phyloP scores from a whole-genome alignment of 1,284 basidiomycete species.

The Athelia sp. region DNA sequence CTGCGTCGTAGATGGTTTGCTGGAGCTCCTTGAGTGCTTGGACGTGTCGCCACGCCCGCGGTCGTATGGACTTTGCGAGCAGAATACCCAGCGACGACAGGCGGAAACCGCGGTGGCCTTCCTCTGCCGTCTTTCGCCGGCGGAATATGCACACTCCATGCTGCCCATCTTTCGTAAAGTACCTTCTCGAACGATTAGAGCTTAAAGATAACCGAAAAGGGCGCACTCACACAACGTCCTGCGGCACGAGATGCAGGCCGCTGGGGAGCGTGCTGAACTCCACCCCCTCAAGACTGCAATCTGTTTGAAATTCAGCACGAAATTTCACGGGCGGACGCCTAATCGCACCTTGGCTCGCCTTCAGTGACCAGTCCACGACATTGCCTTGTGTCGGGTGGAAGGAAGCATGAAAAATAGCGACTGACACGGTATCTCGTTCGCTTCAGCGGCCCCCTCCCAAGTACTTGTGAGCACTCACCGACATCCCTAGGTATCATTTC shows the following conservation, averaged over 20 bases:
- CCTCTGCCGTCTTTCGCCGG: constrained; percentile 57
- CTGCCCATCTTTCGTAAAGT: constrained; percentile 66
- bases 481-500: constrained; percentile 42
- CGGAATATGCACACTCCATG: constrained; percentile 70
- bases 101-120: constrained; percentile 72
- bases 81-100: constrained; percentile 75
- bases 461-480: constrained; percentile 25
- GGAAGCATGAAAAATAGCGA: constrained; percentile 77
- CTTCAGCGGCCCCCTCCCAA: constrained; percentile 1
- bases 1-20: constrained; percentile 44
- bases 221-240: constrained; percentile 64
- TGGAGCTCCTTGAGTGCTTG: constrained; percentile 56
- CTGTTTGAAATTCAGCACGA: constrained; percentile 26
- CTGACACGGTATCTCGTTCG: constrained; percentile 27
- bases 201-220: constrained; percentile 1
- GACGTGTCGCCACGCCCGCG: constrained; percentile 70
- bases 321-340: background rate
- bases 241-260: constrained; percentile 73
- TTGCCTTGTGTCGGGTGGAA: constrained; percentile 80
- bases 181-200: constrained; percentile 33
- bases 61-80: constrained; percentile 54
- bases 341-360: constrained; percentile 54
- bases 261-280: constrained; percentile 78
- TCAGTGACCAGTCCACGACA: constrained; percentile 69
- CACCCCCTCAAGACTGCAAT: constrained; percentile 59